A percentile compares a stretch with the other conserved stretches of the same genome.
These are phyloP conservation scores for Nidularia sp. DNA, from an alignment of 768 basidiomycete genomes.

Conservation along the genomic window DNA sequence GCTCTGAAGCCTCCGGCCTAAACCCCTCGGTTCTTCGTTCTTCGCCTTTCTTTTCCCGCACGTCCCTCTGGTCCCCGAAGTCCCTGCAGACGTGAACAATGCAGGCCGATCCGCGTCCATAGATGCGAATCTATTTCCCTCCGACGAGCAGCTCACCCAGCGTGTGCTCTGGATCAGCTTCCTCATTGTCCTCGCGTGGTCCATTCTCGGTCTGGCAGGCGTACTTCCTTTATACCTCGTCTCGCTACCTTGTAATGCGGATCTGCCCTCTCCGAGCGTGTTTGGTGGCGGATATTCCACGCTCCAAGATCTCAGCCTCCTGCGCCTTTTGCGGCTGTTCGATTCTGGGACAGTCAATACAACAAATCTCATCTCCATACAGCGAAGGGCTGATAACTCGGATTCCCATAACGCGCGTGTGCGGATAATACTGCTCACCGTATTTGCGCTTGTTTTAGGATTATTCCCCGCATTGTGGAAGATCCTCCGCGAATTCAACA, in stretches of 20 bases:
- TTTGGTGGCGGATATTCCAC: slow-evolving; percentile 63
- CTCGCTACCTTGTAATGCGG: slow-evolving; percentile 61
- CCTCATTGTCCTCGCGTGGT: slow-evolving; percentile 61
- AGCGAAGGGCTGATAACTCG: slow-evolving; percentile 29
- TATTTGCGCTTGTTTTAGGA: slow-evolving; percentile 56
- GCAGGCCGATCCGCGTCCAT: slow-evolving; percentile 42
- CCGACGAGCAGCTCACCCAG: slow-evolving; percentile 72
- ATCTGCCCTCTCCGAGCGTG: slow-evolving; percentile 35
- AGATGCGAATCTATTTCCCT: slow-evolving; percentile 62
- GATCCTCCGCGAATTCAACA: slow-evolving; percentile 61
- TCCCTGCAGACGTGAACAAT: slow-evolving; percentile 54
- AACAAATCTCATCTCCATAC: slow-evolving; percentile 20
- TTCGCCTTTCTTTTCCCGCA: slow-evolving; percentile 71
- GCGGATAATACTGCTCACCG: slow-evolving; percentile 67
- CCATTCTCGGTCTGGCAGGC: slow-evolving; percentile 64
- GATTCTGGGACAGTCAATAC: slow-evolving; percentile 35
- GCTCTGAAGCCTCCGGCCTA: slow-evolving; percentile 52
- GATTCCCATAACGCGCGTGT: slow-evolving; percentile 43
- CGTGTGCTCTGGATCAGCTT: slow-evolving; percentile 67
- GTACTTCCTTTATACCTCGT: slow-evolving; percentile 73
- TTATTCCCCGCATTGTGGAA: slow-evolving; percentile 63
- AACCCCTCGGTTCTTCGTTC: slow-evolving; percentile 51
- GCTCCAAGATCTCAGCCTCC: slow-evolving; percentile 72
- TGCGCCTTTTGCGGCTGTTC: slow-evolving; percentile 65
- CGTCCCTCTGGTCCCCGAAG: slow-evolving; percentile 57